These are phyloP conservation scores for Sorghum bicolor DNA, from an alignment of 176 grass and related monocot genomes.

Conservation along the genomic window DNA sequence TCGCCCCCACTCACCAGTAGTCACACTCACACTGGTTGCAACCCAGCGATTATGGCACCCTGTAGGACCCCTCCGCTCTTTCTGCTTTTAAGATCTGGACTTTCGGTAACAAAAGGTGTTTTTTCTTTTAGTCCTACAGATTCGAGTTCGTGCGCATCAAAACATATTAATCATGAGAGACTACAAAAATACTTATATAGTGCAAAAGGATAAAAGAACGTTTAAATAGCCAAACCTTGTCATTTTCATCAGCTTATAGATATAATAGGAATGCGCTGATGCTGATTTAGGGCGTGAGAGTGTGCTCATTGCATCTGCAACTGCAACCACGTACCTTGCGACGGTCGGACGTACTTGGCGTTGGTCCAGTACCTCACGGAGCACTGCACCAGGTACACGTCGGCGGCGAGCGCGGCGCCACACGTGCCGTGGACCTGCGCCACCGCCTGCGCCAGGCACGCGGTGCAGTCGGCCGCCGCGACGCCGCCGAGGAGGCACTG, in stretches of 20 bases:
- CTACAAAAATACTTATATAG: background rate
- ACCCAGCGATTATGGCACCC: background rate
- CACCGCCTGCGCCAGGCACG: conserved; percentile 70
- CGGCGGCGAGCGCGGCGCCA: conserved; percentile 54
- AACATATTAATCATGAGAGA: background rate
- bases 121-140: background rate
- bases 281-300: background rate
- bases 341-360: conserved; percentile 43
- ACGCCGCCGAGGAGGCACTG: conserved; percentile 76
- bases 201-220: background rate
- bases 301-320: background rate
- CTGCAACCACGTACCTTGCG: conserved; percentile 38
- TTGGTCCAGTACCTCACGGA: conserved; percentile 80
- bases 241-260: background rate
- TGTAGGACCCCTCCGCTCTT: background rate
- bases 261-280: background rate
- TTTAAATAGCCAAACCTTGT: background rate
- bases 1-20: background rate
- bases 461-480: conserved; percentile 36
- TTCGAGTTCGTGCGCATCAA: background rate
- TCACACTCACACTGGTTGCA: background rate
- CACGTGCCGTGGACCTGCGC: conserved; percentile 54
- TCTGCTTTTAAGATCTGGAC: background rate
- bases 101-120: background rate
- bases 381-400: conserved; percentile 76